These are phyloP conservation scores for Solanum hybrid DNA, from an alignment of 305 asterid genomes.

Conservation along the genomic window DNA sequence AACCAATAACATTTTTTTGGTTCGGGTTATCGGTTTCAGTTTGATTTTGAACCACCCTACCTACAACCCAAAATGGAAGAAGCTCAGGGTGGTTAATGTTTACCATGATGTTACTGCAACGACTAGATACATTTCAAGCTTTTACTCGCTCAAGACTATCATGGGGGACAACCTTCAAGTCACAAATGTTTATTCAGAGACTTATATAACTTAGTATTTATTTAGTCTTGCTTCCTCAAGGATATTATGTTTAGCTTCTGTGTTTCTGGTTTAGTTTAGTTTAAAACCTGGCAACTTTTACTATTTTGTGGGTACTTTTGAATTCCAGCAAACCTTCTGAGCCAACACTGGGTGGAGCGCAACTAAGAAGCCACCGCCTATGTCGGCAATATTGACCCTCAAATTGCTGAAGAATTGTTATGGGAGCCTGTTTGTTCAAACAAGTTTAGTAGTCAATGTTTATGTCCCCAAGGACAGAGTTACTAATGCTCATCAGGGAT, in stretches of 20 bases:
- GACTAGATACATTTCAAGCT: background rate
- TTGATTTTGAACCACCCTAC: background rate
- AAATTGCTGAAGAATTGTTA: conserved; percentile 72
- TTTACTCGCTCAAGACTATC: background rate
- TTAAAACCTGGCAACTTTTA: background rate
- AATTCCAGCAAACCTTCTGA: conserved; percentile 49
- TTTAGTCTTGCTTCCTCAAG: background rate
- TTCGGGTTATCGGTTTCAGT: background rate
- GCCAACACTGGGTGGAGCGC: conserved; percentile 91
- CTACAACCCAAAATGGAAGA: background rate
- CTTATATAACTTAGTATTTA: background rate
- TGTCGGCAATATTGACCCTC: conserved; percentile 82
- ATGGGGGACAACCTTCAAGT: background rate
- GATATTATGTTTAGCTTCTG: background rate
- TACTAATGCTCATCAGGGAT: conserved; percentile 84
- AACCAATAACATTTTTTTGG: background rate
- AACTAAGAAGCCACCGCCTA: conserved; percentile 92
- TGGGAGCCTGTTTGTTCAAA: conserved; percentile 92
- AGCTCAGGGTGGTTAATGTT: background rate
- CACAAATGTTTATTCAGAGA: background rate
- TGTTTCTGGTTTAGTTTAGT: background rate
- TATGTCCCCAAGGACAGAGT: conserved; percentile 95
- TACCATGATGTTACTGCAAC: background rate
- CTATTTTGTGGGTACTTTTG: background rate
- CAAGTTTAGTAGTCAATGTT: conserved; percentile 85